Evolutionary conservation across 2,329 filamentous ascomycete genomes (phyloP).

Genomic region (Monilinia polystroma): DNA sequence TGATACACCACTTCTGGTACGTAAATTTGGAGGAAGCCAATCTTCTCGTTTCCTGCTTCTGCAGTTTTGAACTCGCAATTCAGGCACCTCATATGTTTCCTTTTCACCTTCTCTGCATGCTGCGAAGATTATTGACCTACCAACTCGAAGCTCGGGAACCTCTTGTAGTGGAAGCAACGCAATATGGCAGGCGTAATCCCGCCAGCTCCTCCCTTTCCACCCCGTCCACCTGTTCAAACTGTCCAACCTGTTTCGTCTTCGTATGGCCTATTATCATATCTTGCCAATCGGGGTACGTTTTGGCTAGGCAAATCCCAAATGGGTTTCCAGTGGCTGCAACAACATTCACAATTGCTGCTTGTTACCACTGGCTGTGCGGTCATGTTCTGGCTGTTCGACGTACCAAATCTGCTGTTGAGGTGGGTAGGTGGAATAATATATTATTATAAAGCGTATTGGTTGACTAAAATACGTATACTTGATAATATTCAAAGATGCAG

Average conservation of each 20-base stretch:
- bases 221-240: too few relatives aligned
- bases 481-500: background rate
- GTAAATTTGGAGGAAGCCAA: background rate
- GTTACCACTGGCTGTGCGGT: too few relatives aligned
- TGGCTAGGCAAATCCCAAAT: background rate
- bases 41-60: background rate
- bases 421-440: slow-evolving; percentile 13
- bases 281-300: too few relatives aligned
- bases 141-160: too few relatives aligned
- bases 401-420: background rate
- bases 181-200: too few relatives aligned
- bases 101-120: too few relatives aligned
- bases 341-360: background rate
- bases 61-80: background rate
- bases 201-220: too few relatives aligned
- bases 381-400: background rate
- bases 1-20: too few relatives aligned
- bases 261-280: background rate
- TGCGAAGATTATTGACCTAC: too few relatives aligned
- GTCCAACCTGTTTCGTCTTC: too few relatives aligned
- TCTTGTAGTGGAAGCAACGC: too few relatives aligned
- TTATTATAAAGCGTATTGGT: slow-evolving; percentile 17
- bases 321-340: background rate
- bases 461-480: background rate
- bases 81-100: too few relatives aligned